A percentile compares a stretch with the other conserved stretches of the same genome.
Evolutionary conservation across 2,329 filamentous ascomycete species (phyloP).

Genomic region (Ceratocystis alfenasii): DNA sequence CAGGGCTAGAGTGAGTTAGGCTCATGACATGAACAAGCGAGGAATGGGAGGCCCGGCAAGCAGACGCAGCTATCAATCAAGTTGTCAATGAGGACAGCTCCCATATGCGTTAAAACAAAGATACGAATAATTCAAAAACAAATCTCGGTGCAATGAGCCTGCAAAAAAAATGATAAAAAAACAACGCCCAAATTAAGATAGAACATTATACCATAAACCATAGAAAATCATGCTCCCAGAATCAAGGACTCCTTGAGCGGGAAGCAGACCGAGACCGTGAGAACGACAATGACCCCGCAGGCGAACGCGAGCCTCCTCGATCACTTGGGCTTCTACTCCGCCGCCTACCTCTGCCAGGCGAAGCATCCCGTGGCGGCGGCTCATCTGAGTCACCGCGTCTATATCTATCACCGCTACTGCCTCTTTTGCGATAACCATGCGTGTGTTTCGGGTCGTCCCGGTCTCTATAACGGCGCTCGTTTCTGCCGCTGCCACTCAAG

Average conservation of each 20-base stretch:
- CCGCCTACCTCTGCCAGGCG: background rate
- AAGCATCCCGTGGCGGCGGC: background rate
- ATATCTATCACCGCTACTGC: constrained; percentile 1
- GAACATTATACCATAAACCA: background rate
- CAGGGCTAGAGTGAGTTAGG: background rate
- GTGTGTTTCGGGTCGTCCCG: constrained; percentile 16
- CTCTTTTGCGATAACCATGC: background rate
- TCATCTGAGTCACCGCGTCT: background rate
- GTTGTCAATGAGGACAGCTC: background rate
- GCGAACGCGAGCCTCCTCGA: constrained; percentile 9
- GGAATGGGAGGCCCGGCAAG: background rate
- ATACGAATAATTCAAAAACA: background rate
- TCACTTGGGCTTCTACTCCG: constrained; percentile 8
- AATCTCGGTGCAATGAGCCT: background rate
- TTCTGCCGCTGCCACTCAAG: background rate
- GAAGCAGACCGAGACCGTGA: background rate
- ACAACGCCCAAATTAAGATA: background rate
- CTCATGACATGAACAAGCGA: too few species aligned
- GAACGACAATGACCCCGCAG: background rate
- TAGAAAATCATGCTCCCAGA: background rate
- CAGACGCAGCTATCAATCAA: background rate
- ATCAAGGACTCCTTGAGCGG: constrained; percentile 14
- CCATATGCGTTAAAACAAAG: background rate
- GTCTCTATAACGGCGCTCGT: constrained; percentile 18
- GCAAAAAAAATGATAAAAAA: background rate